Evolutionary conservation across 129 eudicot species (phyloP).

Genomic region (Flaveria ramosissima): DNA sequence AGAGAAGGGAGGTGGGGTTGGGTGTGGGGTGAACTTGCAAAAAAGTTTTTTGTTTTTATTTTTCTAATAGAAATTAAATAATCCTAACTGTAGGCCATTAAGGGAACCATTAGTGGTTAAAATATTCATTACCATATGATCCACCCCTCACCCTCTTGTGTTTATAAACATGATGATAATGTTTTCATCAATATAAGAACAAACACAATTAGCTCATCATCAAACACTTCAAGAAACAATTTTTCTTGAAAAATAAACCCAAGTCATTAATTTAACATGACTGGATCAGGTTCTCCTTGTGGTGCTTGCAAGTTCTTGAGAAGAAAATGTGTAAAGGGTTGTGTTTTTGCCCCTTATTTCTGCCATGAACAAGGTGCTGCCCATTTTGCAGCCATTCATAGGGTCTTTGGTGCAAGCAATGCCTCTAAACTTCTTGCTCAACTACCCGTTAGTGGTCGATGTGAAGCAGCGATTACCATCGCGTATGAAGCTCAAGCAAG

Average conservation of each 20-base stretch:
- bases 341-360: conserved; percentile 96
- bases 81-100: conserved; percentile 63
- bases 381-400: conserved; percentile 94
- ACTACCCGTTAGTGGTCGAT: conserved; percentile 73
- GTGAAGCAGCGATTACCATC: conserved; percentile 90
- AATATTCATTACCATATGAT: conserved; percentile 49
- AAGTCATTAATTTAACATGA: conserved; percentile 50
- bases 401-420: conserved; percentile 98
- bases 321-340: conserved; percentile 91
- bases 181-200: conserved; percentile 52
- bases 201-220: conserved; percentile 38
- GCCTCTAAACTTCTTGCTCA: conserved; percentile 91
- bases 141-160: conserved; percentile 65
- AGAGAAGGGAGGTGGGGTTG: conserved; percentile 29
- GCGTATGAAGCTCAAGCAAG: conserved; percentile 97
- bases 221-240: conserved; percentile 20
- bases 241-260: not conserved
- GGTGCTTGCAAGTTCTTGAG: conserved; percentile 99
- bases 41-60: conserved; percentile 34
- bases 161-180: conserved; percentile 59
- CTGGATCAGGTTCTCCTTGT: conserved; percentile 94
- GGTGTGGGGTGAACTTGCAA: conserved; percentile 29
- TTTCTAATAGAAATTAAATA: conserved; percentile 22
- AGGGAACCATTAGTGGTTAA: conserved; percentile 72
- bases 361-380: conserved; percentile 97